Evolutionary conservation across 352 stramenopile species (phyloP).

Genomic region (Pythium phragmitis): DNA sequence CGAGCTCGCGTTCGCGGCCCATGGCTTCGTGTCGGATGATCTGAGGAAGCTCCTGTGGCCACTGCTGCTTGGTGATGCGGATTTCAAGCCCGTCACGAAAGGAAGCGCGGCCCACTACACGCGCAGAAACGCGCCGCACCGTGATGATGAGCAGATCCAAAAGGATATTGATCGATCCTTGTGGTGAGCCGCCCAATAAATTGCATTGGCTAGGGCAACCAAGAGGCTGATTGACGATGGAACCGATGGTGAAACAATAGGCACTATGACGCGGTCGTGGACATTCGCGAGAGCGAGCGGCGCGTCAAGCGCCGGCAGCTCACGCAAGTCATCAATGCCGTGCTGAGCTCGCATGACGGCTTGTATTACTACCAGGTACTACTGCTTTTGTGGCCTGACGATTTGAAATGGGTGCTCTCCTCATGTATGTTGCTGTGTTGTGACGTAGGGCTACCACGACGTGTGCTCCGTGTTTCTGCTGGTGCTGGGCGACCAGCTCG

Average conservation of each 20-base stretch:
- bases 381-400: neutral
- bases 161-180: conserved; percentile 88
- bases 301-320: conserved; percentile 56
- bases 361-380: conserved; percentile 80
- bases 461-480: conserved; percentile 86
- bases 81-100: conserved; percentile 10
- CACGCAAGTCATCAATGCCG: conserved; percentile 55
- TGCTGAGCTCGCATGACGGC: conserved; percentile 45
- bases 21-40: conserved; percentile 56
- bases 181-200: conserved; percentile 29
- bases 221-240: neutral
- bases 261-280: conserved; percentile 70
- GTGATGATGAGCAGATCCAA: conserved; percentile 69
- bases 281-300: conserved; percentile 65
- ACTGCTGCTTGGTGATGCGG: conserved; percentile 38
- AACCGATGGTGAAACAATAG: conserved; percentile 18
- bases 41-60: conserved; percentile 66
- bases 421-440: neutral
- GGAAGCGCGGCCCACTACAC: conserved; percentile 20
- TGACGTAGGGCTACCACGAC: conserved; percentile 89
- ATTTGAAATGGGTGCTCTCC: no score
- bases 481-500: conserved; percentile 73
- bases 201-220: neutral
- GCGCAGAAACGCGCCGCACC: conserved; percentile 31
- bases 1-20: conserved; percentile 52